Evolutionary conservation across 768 basidiomycete genomes (phyloP).

Genomic region (Suillus brevipes): DNA sequence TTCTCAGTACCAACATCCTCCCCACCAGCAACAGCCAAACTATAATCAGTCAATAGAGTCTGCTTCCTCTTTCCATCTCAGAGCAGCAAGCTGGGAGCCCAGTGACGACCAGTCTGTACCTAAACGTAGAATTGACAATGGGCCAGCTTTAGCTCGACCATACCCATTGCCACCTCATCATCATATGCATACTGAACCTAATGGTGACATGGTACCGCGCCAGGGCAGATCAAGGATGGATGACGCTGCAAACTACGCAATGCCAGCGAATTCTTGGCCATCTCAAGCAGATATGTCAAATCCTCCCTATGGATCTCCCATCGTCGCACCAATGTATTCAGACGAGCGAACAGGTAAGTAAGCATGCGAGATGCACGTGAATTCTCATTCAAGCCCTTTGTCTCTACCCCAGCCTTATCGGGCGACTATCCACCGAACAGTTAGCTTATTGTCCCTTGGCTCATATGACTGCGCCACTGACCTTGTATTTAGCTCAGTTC

Average conservation of each 20-base stretch:
- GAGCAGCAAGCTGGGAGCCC: constrained; percentile 60
- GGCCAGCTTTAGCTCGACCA: constrained; percentile 34
- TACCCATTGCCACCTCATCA: constrained; percentile 31
- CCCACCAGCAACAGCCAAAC: constrained; percentile 25
- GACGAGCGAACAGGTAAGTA: constrained; percentile 58
- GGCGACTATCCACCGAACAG: constrained; percentile 44
- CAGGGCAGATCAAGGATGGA: constrained; percentile 32
- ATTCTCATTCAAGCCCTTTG: constrained; percentile 17
- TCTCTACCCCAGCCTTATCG: constrained; percentile 38
- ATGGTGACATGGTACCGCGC: constrained; percentile 31
- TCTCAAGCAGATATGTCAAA: constrained; percentile 32
- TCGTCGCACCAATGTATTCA: constrained; percentile 50
- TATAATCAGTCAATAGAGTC: constrained; percentile 32
- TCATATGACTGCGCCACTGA: constrained; percentile 19
- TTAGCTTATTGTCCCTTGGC: constrained; percentile 21
- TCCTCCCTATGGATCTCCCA: constrained; percentile 45
- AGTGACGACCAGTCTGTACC: constrained; percentile 37
- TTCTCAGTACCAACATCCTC: constrained; percentile 31
- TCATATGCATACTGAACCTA: constrained; percentile 36
- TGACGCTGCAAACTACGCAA: constrained; percentile 29
- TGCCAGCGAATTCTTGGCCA: constrained; percentile 35
- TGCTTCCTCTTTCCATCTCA: constrained; percentile 49
- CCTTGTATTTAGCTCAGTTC: constrained; percentile 30
- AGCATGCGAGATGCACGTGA: constrained; percentile 9
- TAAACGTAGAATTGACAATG: constrained; percentile 36